Conservation (phyloP, 2,329 filamentous ascomycete species). For the Thyridium curvatum region DNA sequence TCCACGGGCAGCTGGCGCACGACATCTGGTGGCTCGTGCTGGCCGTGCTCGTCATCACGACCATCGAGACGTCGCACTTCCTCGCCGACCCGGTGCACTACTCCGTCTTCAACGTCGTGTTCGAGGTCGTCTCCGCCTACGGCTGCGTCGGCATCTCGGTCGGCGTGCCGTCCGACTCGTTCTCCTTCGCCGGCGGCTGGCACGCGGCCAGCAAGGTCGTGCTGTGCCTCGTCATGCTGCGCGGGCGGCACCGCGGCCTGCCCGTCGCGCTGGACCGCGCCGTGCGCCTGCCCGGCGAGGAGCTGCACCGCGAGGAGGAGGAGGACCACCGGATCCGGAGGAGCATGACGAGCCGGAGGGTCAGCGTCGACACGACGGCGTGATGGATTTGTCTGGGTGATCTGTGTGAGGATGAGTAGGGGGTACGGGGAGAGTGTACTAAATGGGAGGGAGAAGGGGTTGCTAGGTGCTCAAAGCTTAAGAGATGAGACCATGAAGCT, state of each 20-base stretch:
- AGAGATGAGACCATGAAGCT: too few species aligned
- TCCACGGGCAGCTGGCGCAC: constrained; percentile 55
- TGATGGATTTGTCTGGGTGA: too few species aligned
- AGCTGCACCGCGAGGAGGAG: constrained; percentile 30
- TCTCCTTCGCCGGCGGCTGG: constrained; percentile 50
- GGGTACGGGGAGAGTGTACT: too few species aligned
- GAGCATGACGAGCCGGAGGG: constrained; percentile 23
- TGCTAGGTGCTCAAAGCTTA: too few species aligned
- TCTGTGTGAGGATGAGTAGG: too few species aligned
- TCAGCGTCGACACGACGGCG: constrained; percentile 12
- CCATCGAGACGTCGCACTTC: constrained; percentile 51
- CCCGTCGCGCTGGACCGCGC: constrained; percentile 51
- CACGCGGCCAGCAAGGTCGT: constrained; percentile 49
- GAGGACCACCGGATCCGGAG: constrained; percentile 31
- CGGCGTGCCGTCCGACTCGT: constrained; percentile 43
- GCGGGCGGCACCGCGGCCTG: constrained; percentile 47
- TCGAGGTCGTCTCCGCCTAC: constrained; percentile 51
- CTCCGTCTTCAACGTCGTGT: constrained; percentile 52
- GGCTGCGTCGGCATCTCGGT: constrained; percentile 54
- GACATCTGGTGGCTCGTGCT: constrained; percentile 60
- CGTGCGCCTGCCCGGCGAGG: constrained; percentile 30
- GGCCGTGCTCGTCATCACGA: constrained; percentile 52
- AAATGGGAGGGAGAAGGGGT: too few species aligned
- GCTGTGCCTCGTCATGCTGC: constrained; percentile 48
- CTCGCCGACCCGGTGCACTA: constrained; percentile 43